These are phyloP conservation scores for Oidiodendron maius DNA, from an alignment of 495 filamentous ascomycete species.

Conservation along the genomic window DNA sequence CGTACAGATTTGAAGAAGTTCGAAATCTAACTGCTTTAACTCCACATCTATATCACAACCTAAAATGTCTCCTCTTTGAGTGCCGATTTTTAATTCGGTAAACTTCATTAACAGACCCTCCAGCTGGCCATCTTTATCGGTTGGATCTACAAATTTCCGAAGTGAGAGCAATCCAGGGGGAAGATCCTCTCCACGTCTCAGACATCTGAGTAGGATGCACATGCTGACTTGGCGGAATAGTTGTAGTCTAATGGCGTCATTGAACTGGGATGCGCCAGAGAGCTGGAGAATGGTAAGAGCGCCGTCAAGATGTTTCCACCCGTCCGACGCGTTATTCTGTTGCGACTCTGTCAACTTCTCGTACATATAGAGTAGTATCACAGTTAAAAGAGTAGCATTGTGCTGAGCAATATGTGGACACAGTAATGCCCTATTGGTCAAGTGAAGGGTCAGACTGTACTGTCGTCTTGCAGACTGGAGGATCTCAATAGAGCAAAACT, in stretches of 20 bases:
- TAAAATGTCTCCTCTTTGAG: too few relatives aligned
- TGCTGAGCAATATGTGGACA: constrained; percentile 17
- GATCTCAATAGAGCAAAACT: not conserved
- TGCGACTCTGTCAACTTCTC: constrained; percentile 20
- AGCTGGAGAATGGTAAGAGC: not conserved
- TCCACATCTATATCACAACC: too few relatives aligned
- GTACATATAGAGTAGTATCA: constrained; percentile 53
- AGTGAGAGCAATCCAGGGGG: too few relatives aligned
- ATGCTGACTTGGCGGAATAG: not conserved
- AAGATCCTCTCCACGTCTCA: not conserved
- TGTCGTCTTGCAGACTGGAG: not conserved
- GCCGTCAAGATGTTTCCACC: not conserved
- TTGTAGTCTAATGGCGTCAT: not conserved
- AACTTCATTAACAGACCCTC: too few relatives aligned
- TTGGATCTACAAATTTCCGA: too few relatives aligned
- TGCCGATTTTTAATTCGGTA: too few relatives aligned
- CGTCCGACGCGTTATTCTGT: not conserved
- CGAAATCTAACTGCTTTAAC: too few relatives aligned
- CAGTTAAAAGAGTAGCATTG: constrained; percentile 54
- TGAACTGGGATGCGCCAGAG: not conserved
- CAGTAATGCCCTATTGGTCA: constrained; percentile 3
- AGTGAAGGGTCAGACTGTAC: constrained; percentile 7
- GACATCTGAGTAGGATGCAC: not conserved
- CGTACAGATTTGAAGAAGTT: too few relatives aligned
- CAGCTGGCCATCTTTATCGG: too few relatives aligned